Percentiles rank a stretch among this genome's conserved stretches.
phyloP scores from a whole-genome alignment of 305 asterid species.

The Rubia peregrina region DNA sequence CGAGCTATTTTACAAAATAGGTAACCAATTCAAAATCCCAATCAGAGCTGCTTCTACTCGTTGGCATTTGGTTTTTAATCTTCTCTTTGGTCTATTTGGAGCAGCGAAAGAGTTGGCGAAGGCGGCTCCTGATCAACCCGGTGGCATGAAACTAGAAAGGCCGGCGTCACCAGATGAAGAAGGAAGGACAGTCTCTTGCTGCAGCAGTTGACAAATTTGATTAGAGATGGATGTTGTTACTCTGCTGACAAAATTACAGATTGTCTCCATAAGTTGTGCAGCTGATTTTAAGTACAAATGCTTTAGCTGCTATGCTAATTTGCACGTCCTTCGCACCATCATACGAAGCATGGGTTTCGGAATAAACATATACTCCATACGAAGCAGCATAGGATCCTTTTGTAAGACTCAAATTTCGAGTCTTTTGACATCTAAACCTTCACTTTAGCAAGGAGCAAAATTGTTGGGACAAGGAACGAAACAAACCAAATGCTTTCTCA shows the following conservation, averaged over 20 bases:
- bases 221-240: neutral
- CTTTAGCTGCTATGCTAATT: too few species aligned
- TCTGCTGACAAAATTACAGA: neutral
- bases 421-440: too few species aligned
- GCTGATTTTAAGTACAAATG: too few species aligned
- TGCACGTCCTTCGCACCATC: too few species aligned
- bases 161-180: conserved; percentile 5
- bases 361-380: neutral
- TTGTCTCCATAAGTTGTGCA: neutral
- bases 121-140: conserved; percentile 17
- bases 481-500: too few species aligned
- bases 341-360: too few species aligned
- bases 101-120: conserved; percentile 28
- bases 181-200: conserved; percentile 20
- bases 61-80: neutral
- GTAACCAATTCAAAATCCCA: neutral
- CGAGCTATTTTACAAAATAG: conserved; percentile 29
- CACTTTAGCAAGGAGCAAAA: too few species aligned
- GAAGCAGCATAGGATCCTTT: neutral
- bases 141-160: conserved; percentile 24
- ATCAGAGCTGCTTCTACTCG: neutral
- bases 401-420: neutral
- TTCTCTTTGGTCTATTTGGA: neutral
- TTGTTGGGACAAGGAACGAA: too few species aligned
- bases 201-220: conserved; percentile 16